Evolutionary conservation across 2,329 filamentous ascomycete species (phyloP).

Genomic region (Fusarium xylarioides): DNA sequence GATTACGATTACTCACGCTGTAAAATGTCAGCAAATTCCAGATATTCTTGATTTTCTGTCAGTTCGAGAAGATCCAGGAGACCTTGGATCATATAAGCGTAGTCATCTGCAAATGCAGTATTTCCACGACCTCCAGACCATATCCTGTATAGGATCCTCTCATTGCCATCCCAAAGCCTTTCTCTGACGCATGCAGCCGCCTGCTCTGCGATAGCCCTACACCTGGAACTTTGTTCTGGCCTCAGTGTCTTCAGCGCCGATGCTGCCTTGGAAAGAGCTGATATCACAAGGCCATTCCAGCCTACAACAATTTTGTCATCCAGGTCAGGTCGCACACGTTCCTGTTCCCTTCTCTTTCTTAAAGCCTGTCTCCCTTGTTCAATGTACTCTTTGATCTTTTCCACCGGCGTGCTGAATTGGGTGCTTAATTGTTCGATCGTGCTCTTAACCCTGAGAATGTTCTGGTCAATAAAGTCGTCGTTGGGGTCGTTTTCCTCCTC

Average conservation of each 20-base stretch:
- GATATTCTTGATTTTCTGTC: slow-evolving; percentile 77
- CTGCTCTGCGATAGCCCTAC: slow-evolving; percentile 70
- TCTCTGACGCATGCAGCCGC: slow-evolving; percentile 77
- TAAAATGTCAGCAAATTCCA: slow-evolving; percentile 82
- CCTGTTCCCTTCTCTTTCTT: slow-evolving; percentile 74
- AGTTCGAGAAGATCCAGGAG: slow-evolving; percentile 85
- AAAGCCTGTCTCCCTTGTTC: slow-evolving; percentile 73
- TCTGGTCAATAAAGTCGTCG: slow-evolving; percentile 94
- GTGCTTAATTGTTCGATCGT: slow-evolving; percentile 75
- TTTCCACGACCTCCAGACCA: slow-evolving; percentile 74
- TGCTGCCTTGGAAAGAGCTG: slow-evolving; percentile 80
- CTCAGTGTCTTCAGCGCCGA: slow-evolving; percentile 71
- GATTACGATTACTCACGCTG: slow-evolving; percentile 65
- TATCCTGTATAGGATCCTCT: slow-evolving; percentile 74
- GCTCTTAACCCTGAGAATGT: slow-evolving; percentile 79
- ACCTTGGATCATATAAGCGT: slow-evolving; percentile 86
- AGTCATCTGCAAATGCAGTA: slow-evolving; percentile 89
- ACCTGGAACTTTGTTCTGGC: slow-evolving; percentile 65
- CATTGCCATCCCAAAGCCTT: slow-evolving; percentile 74
- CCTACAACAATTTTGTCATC: slow-evolving; percentile 90
- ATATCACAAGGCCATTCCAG: slow-evolving; percentile 90
- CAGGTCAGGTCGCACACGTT: slow-evolving; percentile 78
- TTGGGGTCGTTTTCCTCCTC: slow-evolving; percentile 83
- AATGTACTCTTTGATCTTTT: slow-evolving; percentile 75
- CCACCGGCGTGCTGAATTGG: slow-evolving; percentile 76